phyloP scores from a whole-genome alignment of 2,329 filamentous ascomycete genomes.

The Cercospora brassicicola region DNA sequence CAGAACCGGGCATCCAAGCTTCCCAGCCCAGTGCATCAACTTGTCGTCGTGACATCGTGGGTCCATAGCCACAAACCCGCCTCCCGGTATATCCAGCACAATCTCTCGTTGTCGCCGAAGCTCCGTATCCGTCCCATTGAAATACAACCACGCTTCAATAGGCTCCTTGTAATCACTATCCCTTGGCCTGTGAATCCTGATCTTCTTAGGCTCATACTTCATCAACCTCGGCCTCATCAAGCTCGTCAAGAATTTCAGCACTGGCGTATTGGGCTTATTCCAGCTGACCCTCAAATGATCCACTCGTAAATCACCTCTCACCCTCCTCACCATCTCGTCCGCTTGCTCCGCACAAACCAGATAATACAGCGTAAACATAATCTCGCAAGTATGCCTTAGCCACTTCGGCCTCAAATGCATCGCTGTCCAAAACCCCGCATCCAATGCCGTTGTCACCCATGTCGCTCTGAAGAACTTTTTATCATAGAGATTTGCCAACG shows the following conservation, averaged over 20 bases:
- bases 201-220: slow-evolving; percentile 74
- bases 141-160: slow-evolving; percentile 87
- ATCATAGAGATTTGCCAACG: slow-evolving; percentile 90
- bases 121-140: slow-evolving; percentile 79
- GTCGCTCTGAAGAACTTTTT: slow-evolving; percentile 91
- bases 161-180: slow-evolving; percentile 81
- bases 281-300: slow-evolving; percentile 90
- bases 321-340: slow-evolving; percentile 93
- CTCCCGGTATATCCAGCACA: slow-evolving; percentile 86
- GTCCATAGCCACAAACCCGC: slow-evolving; percentile 95
- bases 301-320: slow-evolving; percentile 80
- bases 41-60: slow-evolving; percentile 95
- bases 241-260: slow-evolving; percentile 70
- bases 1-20: slow-evolving; percentile 81
- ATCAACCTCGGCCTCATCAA: slow-evolving; percentile 77
- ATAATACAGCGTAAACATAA: slow-evolving; percentile 87
- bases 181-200: slow-evolving; percentile 78
- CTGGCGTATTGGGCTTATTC: slow-evolving; percentile 92
- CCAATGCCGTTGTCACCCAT: slow-evolving; percentile 91
- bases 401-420: slow-evolving; percentile 85
- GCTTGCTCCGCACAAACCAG: slow-evolving; percentile 89
- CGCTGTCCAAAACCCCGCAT: slow-evolving; percentile 97
- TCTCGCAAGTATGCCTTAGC: slow-evolving; percentile 76
- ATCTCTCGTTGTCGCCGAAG: slow-evolving; percentile 74
- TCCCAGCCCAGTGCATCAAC: slow-evolving; percentile 86